Percentiles rank a stretch among this genome's conserved stretches.
Conservation (phyloP, 106 monocot genomes). For the Acanthochlamys bracteata region DNA sequence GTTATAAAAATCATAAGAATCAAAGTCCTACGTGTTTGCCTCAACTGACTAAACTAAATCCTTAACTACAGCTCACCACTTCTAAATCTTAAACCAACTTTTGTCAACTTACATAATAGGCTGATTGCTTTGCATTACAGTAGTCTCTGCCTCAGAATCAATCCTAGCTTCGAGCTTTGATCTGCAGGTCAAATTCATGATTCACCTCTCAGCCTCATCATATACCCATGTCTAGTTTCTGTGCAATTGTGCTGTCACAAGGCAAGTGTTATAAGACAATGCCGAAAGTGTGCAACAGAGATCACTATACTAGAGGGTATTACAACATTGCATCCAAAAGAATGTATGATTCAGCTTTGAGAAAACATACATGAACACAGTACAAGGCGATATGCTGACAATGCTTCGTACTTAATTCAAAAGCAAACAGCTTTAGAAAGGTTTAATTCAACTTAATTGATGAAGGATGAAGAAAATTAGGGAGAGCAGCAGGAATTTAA, state of each 20-base stretch:
- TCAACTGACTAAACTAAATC: background rate
- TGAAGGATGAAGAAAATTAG: no score
- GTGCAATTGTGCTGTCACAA: constrained; percentile 57
- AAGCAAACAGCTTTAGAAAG: no score
- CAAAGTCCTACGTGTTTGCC: background rate
- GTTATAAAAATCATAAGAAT: background rate
- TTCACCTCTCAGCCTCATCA: constrained; percentile 84
- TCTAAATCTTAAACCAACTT: background rate
- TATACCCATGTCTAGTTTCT: constrained; percentile 89
- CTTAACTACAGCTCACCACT: background rate
- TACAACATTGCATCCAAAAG: no score
- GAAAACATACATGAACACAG: no score
- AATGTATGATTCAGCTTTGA: no score
- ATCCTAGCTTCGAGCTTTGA: constrained; percentile 88
- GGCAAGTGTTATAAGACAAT: background rate
- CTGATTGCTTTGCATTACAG: constrained; percentile 44
- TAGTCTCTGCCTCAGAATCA: constrained; percentile 50
- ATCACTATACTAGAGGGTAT: no score
- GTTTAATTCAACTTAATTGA: no score
- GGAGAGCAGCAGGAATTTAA: no score
- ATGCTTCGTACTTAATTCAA: no score
- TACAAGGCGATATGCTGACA: no score
- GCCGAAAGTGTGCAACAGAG: background rate
- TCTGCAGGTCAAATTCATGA: constrained; percentile 74
- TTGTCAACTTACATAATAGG: constrained; percentile 46